Percentiles rank a stretch among this genome's conserved stretches.
phyloP scores from a whole-genome alignment of 73 alveolate genomes.

The Symbiodinium natans region DNA sequence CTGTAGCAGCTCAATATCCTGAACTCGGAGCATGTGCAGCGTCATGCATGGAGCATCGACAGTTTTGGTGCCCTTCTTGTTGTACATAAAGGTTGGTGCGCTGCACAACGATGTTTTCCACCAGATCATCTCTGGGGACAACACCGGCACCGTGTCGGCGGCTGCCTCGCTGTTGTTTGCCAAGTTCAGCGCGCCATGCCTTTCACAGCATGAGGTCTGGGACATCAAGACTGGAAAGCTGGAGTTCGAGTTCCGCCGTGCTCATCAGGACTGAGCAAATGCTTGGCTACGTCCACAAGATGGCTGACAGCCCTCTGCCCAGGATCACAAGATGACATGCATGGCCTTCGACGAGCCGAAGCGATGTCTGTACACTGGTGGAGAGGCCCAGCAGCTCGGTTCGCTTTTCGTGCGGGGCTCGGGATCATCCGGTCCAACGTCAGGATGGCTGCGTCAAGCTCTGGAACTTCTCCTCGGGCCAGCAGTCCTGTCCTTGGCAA shows the following conservation, averaged over 20 bases:
- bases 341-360: slow-evolving; percentile 88
- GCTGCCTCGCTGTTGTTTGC: not conserved
- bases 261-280: slow-evolving; percentile 44
- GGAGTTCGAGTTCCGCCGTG: slow-evolving; percentile 89
- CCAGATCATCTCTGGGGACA: slow-evolving; percentile 88
- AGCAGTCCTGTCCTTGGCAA: slow-evolving; percentile 43
- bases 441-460: slow-evolving; percentile 86
- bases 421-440: too few species aligned
- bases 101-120: slow-evolving; percentile 89
- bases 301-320: not conserved
- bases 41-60: too few species aligned
- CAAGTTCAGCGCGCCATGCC: not conserved
- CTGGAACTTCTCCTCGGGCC: slow-evolving; percentile 93
- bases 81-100: slow-evolving; percentile 31
- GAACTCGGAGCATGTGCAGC: too few species aligned
- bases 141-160: slow-evolving; percentile 63
- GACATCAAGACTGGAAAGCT: slow-evolving; percentile 91
- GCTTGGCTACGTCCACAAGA: not conserved
- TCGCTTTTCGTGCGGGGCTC: too few species aligned
- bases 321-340: slow-evolving; percentile 92
- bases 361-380: slow-evolving; percentile 88
- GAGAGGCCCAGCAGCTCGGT: slow-evolving; percentile 38
- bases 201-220: slow-evolving; percentile 38
- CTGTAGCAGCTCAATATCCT: too few species aligned
- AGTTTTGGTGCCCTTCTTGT: not conserved